Conservation (phyloP, 352 stramenopile genomes). For the Albugo candida region DNA sequence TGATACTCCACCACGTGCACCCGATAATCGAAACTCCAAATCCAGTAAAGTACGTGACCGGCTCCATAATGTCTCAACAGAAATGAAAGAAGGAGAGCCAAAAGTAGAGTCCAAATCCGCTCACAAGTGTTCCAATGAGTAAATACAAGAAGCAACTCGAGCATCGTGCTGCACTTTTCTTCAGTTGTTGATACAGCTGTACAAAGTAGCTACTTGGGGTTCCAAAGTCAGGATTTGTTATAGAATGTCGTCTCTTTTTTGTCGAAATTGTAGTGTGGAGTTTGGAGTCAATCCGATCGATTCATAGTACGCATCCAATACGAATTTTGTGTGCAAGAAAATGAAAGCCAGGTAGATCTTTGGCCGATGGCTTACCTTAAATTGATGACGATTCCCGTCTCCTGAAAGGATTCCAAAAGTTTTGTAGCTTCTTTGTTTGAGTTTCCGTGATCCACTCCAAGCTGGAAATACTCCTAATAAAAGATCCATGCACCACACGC, state of each 20-base stretch:
- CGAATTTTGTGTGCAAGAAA: conserved; percentile 59
- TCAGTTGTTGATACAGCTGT: conserved; percentile 40
- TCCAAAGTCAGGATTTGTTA: conserved; percentile 46
- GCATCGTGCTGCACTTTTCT: conserved; percentile 33
- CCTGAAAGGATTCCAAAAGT: conserved; percentile 55
- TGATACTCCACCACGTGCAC: conserved; percentile 71
- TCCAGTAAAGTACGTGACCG: conserved; percentile 77
- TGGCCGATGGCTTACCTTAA: conserved; percentile 28
- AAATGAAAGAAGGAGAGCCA: conserved; percentile 80
- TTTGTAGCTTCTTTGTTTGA: conserved; percentile 65
- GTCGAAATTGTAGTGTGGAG: conserved; percentile 40
- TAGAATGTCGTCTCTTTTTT: conserved; percentile 39
- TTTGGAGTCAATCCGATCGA: conserved; percentile 50
- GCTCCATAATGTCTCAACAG: conserved; percentile 82
- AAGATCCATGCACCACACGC: neutral
- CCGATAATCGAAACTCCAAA: conserved; percentile 58
- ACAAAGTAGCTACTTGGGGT: conserved; percentile 36
- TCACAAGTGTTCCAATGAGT: conserved; percentile 23
- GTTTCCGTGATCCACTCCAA: conserved; percentile 54
- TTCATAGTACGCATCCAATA: conserved; percentile 60
- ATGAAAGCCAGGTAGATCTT: conserved; percentile 53
- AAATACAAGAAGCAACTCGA: conserved; percentile 31
- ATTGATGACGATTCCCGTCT: conserved; percentile 61
- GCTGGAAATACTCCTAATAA: conserved; percentile 37
- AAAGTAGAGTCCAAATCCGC: conserved; percentile 69